Percentiles rank a stretch among this genome's conserved stretches.
phyloP scores from a whole-genome alignment of 805 yeast species.

The Tetrapisispora pingtungensis region DNA sequence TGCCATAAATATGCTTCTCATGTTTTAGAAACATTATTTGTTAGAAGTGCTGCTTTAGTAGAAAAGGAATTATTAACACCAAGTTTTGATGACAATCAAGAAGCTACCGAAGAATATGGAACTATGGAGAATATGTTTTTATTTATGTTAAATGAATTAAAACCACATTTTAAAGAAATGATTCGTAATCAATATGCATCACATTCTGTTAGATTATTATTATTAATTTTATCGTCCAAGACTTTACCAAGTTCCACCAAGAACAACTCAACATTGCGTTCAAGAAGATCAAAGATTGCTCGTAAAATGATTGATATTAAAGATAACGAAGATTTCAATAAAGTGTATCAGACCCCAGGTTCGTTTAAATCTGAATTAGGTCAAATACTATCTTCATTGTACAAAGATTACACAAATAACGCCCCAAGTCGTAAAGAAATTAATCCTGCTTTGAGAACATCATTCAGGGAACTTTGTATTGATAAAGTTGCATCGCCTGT shows the following conservation, averaged over 20 bases:
- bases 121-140: constrained; percentile 60
- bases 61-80: constrained; percentile 59
- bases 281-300: constrained; percentile 78
- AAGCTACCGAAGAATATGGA: constrained; percentile 29
- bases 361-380: constrained; percentile 54
- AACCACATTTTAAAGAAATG: constrained; percentile 50
- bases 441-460: constrained; percentile 30
- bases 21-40: constrained; percentile 77
- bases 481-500: constrained; percentile 84
- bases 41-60: constrained; percentile 60
- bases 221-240: constrained; percentile 67
- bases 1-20: constrained; percentile 90
- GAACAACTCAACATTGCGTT: constrained; percentile 63
- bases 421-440: constrained; percentile 25
- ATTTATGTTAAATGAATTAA: constrained; percentile 55
- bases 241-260: constrained; percentile 63
- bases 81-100: constrained; percentile 27
- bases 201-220: constrained; percentile 66
- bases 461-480: constrained; percentile 64
- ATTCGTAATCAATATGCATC: constrained; percentile 75
- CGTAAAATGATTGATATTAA: constrained; percentile 86
- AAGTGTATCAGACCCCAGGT: constrained; percentile 58
- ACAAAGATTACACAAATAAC: constrained; percentile 24
- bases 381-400: constrained; percentile 36
- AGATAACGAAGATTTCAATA: constrained; percentile 62